Percentiles rank a stretch among this genome's conserved stretches.
These are phyloP conservation scores for Chrysosporium keratinophilum DNA, from an alignment of 2,329 filamentous ascomycete genomes.

Conservation along the genomic window DNA sequence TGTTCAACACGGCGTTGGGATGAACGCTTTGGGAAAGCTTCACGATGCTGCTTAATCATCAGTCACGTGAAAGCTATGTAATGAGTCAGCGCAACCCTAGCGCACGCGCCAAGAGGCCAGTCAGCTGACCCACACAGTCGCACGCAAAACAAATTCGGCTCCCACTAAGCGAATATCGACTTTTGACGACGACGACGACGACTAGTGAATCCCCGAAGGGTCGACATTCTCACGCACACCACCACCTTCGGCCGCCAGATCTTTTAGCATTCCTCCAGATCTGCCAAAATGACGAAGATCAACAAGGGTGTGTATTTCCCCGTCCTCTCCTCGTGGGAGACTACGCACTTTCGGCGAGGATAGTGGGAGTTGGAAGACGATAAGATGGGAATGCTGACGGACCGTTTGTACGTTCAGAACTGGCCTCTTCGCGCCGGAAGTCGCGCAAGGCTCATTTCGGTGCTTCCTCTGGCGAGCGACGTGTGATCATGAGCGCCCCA, in stretches of 20 bases:
- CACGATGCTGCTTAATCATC: background rate
- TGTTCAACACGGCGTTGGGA: background rate
- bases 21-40: background rate
- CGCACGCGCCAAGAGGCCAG: conserved; percentile 1
- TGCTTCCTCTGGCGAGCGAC: conserved; percentile 87
- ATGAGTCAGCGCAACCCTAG: conserved; percentile 16
- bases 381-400: conserved; percentile 3
- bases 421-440: conserved; percentile 82
- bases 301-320: conserved; percentile 23
- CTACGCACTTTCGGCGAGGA: background rate
- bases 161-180: conserved; percentile 9
- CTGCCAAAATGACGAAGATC: conserved; percentile 25
- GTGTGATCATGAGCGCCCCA: conserved; percentile 92
- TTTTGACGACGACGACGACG: conserved; percentile 11
- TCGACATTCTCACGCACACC: conserved; percentile 9
- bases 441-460: conserved; percentile 97
- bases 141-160: conserved; percentile 13
- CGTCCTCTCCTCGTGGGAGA: conserved; percentile 3
- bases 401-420: conserved; percentile 19
- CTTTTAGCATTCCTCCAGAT: conserved; percentile 16
- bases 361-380: conserved; percentile 9
- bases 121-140: conserved; percentile 19
- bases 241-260: conserved; percentile 14
- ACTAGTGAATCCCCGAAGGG: conserved; percentile 12
- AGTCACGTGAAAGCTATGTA: background rate